phyloP scores from a whole-genome alignment of 768 basidiomycete species.

The Mycena epipterygia region DNA sequence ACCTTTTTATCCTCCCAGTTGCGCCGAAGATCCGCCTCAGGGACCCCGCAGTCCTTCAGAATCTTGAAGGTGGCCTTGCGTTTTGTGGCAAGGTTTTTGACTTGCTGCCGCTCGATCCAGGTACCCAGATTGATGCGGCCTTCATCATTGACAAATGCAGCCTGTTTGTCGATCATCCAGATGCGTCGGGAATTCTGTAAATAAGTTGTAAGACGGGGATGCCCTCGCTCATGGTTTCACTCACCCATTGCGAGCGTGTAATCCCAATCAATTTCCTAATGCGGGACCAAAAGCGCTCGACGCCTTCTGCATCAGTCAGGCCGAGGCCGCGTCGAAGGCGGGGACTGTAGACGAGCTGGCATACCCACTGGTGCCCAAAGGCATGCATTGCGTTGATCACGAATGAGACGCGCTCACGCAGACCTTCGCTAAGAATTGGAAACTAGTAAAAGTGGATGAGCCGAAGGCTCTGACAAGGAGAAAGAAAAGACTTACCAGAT shows the following conservation, averaged over 20 bases:
- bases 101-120: slow-evolving; percentile 45
- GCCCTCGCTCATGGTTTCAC: neutral
- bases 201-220: neutral
- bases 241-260: slow-evolving; percentile 36
- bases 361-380: slow-evolving; percentile 50
- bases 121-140: slow-evolving; percentile 46
- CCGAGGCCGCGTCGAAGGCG: slow-evolving; percentile 46
- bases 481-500: slow-evolving; percentile 33
- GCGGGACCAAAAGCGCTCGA: slow-evolving; percentile 50
- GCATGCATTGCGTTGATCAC: slow-evolving; percentile 52
- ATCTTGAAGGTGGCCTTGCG: slow-evolving; percentile 19
- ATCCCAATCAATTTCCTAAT: slow-evolving; percentile 39
- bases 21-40: slow-evolving; percentile 35
- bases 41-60: slow-evolving; percentile 37
- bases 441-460: slow-evolving; percentile 31
- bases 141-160: slow-evolving; percentile 41
- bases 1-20: slow-evolving; percentile 51
- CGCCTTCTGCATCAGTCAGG: slow-evolving; percentile 51
- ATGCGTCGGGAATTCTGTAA: slow-evolving; percentile 35
- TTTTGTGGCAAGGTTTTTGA: slow-evolving; percentile 33
- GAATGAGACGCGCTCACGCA: slow-evolving; percentile 41
- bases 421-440: slow-evolving; percentile 29
- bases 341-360: slow-evolving; percentile 52
- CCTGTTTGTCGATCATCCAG: slow-evolving; percentile 52
- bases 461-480: neutral